Conservation (phyloP, 768 basidiomycete genomes). For the Agaricus sinodeliciosus region DNA sequence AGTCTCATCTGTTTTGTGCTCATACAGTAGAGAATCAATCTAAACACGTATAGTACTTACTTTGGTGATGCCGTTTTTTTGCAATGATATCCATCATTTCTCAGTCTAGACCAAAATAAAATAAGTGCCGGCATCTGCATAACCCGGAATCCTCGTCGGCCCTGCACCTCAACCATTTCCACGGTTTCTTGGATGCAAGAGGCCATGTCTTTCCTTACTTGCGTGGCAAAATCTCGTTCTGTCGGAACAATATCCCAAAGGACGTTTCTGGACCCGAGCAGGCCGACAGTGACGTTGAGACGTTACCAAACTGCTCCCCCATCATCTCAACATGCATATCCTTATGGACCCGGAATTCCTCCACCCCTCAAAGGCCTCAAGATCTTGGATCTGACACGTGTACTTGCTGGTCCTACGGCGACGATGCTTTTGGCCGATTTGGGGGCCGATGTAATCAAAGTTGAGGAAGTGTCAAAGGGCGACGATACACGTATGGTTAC, state of each 20-base stretch:
- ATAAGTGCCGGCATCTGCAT: background rate
- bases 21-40: too few relatives aligned
- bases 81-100: too few relatives aligned
- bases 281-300: background rate
- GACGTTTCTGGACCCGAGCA: background rate
- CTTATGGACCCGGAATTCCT: constrained; percentile 47
- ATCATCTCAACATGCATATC: constrained; percentile 14
- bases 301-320: constrained; percentile 5
- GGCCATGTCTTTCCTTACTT: background rate
- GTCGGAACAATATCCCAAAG: background rate
- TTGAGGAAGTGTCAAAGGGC: constrained; percentile 73
- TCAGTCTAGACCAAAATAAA: too few relatives aligned
- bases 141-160: background rate
- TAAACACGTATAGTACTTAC: too few relatives aligned
- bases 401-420: constrained; percentile 88
- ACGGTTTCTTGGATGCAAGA: background rate
- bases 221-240: background rate
- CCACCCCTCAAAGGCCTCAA: constrained; percentile 77
- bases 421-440: constrained; percentile 92
- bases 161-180: background rate
- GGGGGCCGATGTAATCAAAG: constrained; percentile 90
- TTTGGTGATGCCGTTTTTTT: too few relatives aligned
- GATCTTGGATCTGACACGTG: constrained; percentile 85
- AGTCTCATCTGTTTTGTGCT: too few relatives aligned
- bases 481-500: constrained; percentile 77